Conservation (phyloP, 352 stramenopile genomes). For the Blastocystis sp. region DNA sequence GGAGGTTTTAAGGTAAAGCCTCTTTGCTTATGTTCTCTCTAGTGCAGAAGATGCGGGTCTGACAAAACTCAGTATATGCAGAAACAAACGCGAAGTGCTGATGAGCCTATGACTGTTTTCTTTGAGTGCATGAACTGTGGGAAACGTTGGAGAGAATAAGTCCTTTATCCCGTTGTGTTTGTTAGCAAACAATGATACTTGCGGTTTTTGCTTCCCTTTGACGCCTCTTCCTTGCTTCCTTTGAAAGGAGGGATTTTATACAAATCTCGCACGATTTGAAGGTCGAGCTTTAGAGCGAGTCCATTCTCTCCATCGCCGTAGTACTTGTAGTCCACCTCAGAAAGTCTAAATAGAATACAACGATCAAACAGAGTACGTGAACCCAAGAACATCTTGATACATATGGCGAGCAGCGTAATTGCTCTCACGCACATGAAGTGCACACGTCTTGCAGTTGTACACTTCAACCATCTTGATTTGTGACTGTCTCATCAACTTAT, state of each 20-base stretch:
- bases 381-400: conserved; percentile 92
- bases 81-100: conserved; percentile 90
- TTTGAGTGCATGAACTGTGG: conserved; percentile 90
- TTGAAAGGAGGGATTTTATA: conserved; percentile 32
- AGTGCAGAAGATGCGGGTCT: conserved; percentile 86
- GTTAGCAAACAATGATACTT: neutral
- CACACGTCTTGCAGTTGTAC: conserved; percentile 96
- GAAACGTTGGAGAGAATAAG: conserved; percentile 79
- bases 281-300: conserved; percentile 90
- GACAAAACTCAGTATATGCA: conserved; percentile 90
- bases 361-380: conserved; percentile 75
- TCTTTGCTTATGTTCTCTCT: conserved; percentile 68
- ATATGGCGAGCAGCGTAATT: conserved; percentile 96
- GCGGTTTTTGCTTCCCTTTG: neutral
- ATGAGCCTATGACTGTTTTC: conserved; percentile 96
- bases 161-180: neutral
- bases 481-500: conserved; percentile 90
- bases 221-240: neutral
- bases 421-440: conserved; percentile 93
- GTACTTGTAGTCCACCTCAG: conserved; percentile 95
- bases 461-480: conserved; percentile 83
- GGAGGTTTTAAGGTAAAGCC: conserved; percentile 10
- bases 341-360: conserved; percentile 8
- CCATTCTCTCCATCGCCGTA: conserved; percentile 99
- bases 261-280: conserved; percentile 63